Base-by-base conservation (phyloP, 176 grass and related monocot species). In the Thalia dealbata region DNA sequence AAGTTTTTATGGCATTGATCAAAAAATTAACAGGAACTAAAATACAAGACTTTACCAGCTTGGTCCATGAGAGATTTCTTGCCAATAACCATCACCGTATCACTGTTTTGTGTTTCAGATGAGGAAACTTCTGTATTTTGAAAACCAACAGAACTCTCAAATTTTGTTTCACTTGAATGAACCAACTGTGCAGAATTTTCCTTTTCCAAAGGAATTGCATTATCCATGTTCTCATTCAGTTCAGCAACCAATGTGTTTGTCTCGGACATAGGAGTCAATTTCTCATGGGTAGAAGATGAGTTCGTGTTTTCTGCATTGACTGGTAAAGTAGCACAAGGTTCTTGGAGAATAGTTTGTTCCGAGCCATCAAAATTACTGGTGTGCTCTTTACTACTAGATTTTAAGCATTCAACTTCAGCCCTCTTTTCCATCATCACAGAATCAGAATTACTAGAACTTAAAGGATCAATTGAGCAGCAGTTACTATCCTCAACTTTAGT, bases 41-140 rank as follows among this genome's bases (percentile, higher is more conserved):
- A 64, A 68, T 22, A 45, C n/a, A 19, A 19, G 25, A 19, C 23
- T 25, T 72, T 72, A 99, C 90, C 87, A 82, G 79, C 70, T 76
- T 87, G 85, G 85, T 87, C 77, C 52, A 76, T 41, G 62, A 74
- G 71, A 62, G 45, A 50, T 54, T 80, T 79, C 43, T 11, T 82
- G 58, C 50, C 69, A 55, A 26, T 22, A 50, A 48, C 73, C 38
- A 63, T 78, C 77, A 38, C 35, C 15, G 64, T 32, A 21, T 78
- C 85, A 67, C 46, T 73, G 74, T 54, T 73, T 70, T 78, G 75
- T 55, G 69, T 51, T 63, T 41, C 61, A 66, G 59, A 75, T 26
- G 61, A 69, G 18, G 72, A 50, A 62, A 28, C 26, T 71, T 83
- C 72, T 14, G 26, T 26, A 8, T 74, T 66, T 75, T 82, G 70